Conservation (phyloP, 1,139 yeast species). For the Candida mesenterica region DNA sequence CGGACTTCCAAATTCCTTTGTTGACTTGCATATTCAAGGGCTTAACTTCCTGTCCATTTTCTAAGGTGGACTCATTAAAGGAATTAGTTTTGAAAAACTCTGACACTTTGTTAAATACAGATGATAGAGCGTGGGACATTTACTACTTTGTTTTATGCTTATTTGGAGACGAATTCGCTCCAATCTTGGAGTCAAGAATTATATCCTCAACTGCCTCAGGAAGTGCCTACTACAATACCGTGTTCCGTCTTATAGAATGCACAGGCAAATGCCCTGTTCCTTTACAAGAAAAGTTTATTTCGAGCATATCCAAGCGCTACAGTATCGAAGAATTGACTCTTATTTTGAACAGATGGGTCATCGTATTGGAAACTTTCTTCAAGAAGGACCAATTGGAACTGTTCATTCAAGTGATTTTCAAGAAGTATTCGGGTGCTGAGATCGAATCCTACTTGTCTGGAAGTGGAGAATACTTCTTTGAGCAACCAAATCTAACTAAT, state of each 20-base stretch:
- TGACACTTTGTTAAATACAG: conserved; percentile 13
- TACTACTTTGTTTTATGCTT: conserved; percentile 47
- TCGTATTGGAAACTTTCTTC: conserved; percentile 42
- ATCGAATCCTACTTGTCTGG: conserved; percentile 18
- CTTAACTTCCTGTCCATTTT: conserved; percentile 23
- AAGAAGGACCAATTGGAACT: conserved; percentile 15
- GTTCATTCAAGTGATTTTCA: conserved; percentile 15
- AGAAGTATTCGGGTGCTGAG: conserved; percentile 9
- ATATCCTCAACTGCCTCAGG: conserved; percentile 2
- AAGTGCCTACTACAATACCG: conserved; percentile 34
- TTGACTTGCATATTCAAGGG: conserved; percentile 44
- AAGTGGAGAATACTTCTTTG: conserved; percentile 34
- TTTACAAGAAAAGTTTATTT: conserved; percentile 25
- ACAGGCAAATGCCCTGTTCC: conserved; percentile 15
- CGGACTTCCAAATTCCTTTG: conserved; percentile 18
- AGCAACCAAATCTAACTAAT: conserved; percentile 36
- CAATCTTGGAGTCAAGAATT: conserved; percentile 6
- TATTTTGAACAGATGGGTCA: conserved; percentile 55
- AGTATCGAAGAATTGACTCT: conserved; percentile 18
- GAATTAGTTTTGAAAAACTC: conserved; percentile 12
- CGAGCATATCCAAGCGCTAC: conserved; percentile 15
- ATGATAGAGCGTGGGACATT: conserved; percentile 41
- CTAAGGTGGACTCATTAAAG: conserved; percentile 21
- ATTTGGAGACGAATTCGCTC: conserved; percentile 38
- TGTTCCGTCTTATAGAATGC: conserved; percentile 51